These are phyloP conservation scores for Daldinia decipiens DNA, from an alignment of 495 filamentous ascomycete species.

Conservation along the genomic window DNA sequence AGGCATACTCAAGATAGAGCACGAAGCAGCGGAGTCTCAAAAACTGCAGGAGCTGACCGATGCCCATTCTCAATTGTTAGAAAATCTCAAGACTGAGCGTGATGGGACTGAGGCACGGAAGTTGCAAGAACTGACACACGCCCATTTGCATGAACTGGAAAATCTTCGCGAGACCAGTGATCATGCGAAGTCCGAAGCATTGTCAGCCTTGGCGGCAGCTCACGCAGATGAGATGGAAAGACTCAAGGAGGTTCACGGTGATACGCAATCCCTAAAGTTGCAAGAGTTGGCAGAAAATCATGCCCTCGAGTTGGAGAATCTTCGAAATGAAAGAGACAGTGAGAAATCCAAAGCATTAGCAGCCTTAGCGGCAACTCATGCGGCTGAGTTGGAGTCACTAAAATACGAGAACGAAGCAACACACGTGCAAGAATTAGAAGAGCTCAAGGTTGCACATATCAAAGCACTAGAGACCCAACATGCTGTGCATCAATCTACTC, in stretches of 20 bases:
- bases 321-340: conserved; percentile 15
- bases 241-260: conserved; percentile 7
- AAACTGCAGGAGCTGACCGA: conserved; percentile 35
- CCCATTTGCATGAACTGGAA: conserved; percentile 32
- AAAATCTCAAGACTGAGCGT: conserved; percentile 33
- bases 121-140: conserved; percentile 25
- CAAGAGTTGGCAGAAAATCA: conserved; percentile 14
- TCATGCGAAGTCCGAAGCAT: conserved; percentile 20
- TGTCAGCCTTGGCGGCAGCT: conserved; percentile 13
- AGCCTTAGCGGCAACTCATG: conserved; percentile 26
- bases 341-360: conserved; percentile 24
- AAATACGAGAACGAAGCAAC: conserved; percentile 27
- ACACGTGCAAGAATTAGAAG: conserved; percentile 25
- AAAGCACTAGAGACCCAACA: conserved; percentile 19
- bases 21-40: conserved; percentile 23
- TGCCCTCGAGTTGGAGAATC: conserved; percentile 20
- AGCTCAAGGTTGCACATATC: conserved; percentile 31
- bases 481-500: conserved; percentile 21
- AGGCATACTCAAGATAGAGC: conserved; percentile 27
- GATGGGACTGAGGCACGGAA: conserved; percentile 28
- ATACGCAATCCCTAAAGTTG: neutral
- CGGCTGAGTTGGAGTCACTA: conserved; percentile 25
- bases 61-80: conserved; percentile 20
- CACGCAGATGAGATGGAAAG: conserved; percentile 31
- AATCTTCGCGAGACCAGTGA: conserved; percentile 27